Percentiles rank a stretch among this genome's conserved stretches.
These are phyloP conservation scores for Fusarium humuli DNA, from an alignment of 2,329 filamentous ascomycete species.

Conservation along the genomic window DNA sequence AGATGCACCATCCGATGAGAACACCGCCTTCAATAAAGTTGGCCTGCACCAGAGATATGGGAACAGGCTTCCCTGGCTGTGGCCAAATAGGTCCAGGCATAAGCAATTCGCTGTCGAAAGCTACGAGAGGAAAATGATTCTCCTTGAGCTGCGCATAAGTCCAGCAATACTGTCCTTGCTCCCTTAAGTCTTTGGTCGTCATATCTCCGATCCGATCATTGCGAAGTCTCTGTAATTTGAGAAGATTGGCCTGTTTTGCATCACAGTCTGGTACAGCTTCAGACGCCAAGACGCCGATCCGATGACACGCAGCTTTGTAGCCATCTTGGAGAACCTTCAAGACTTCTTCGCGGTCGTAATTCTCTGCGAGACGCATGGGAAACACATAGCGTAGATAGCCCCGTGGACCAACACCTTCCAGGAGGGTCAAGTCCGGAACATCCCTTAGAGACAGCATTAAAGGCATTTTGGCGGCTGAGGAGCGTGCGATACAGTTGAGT, in stretches of 20 bases:
- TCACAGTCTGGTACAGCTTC: conserved; percentile 21
- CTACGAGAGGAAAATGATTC: conserved; percentile 15
- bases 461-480: background rate
- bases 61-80: background rate
- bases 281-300: conserved; percentile 13
- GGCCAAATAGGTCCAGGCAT: conserved; percentile 21
- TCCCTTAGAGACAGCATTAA: background rate
- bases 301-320: conserved; percentile 10
- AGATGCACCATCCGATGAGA: conserved; percentile 21
- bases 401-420: conserved; percentile 22
- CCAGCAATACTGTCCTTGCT: background rate
- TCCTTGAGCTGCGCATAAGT: conserved; percentile 12
- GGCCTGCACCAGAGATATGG: conserved; percentile 13
- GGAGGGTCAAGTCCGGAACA: conserved; percentile 9
- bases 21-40: conserved; percentile 28
- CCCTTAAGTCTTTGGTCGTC: background rate
- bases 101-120: conserved; percentile 14
- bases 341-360: background rate
- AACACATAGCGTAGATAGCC: conserved; percentile 32
- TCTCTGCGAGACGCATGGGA: conserved; percentile 2
- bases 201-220: background rate
- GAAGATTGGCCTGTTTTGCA: conserved; percentile 9
- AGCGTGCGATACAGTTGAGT: no score
- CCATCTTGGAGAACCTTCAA: background rate
- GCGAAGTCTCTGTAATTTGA: conserved; percentile 13